Conservation (phyloP, 2,329 filamentous ascomycete genomes). For the Simplicillium sp. region DNA sequence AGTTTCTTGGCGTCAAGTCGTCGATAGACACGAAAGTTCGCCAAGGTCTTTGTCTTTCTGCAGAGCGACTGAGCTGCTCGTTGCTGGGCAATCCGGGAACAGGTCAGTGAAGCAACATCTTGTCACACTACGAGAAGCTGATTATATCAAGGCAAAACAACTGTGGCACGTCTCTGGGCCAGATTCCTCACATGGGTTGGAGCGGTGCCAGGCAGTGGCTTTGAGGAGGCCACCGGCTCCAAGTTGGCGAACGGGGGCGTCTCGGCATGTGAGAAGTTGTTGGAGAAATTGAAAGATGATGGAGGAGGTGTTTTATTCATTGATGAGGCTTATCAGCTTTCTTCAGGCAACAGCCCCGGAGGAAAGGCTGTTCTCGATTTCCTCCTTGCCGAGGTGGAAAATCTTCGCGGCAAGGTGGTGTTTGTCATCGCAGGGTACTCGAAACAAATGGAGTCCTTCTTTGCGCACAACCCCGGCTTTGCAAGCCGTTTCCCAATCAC, state of each 20-base stretch:
- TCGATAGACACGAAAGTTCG: slow-evolving; percentile 50
- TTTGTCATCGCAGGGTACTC: too few relatives aligned
- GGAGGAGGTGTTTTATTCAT: slow-evolving; percentile 67
- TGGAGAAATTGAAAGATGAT: slow-evolving; percentile 36
- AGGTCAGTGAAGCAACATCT: too few relatives aligned
- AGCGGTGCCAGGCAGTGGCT: slow-evolving; percentile 48
- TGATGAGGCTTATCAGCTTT: slow-evolving; percentile 70
- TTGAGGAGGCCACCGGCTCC: slow-evolving; percentile 61
- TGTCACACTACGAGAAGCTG: too few relatives aligned
- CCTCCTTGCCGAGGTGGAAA: too few relatives aligned
- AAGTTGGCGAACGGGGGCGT: slow-evolving; percentile 55
- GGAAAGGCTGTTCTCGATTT: slow-evolving; percentile 60
- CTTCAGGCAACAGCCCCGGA: slow-evolving; percentile 44
- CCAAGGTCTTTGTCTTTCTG: slow-evolving; percentile 29
- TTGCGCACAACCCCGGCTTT: too few relatives aligned
- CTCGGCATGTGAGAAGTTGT: slow-evolving; percentile 40
- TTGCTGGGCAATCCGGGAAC: too few relatives aligned
- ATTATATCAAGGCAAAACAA: slow-evolving; percentile 49
- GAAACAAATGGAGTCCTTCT: too few relatives aligned
- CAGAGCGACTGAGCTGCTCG: too few relatives aligned
- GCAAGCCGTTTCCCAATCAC: too few relatives aligned
- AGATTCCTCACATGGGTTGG: slow-evolving; percentile 54
- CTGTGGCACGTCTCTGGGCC: slow-evolving; percentile 61
- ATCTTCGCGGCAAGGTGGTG: too few relatives aligned
- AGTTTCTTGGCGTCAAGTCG: slow-evolving; percentile 53